Base-by-base conservation (phyloP, 2,329 filamentous ascomycete genomes). In the Pseudopithomyces chartarum region DNA sequence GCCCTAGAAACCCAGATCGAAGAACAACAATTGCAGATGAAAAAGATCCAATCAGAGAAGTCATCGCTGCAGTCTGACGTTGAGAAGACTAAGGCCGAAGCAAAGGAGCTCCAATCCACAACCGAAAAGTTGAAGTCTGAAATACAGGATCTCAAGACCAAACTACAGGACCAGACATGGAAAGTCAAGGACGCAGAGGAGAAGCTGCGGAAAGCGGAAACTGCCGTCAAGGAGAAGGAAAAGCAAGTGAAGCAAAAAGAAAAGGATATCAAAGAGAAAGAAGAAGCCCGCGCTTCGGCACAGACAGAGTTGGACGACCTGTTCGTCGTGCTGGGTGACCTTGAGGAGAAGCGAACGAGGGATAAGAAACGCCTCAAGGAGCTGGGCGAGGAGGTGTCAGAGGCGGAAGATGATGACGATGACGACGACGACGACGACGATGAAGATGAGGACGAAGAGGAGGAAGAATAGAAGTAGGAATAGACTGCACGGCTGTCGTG, bases 321-420 rank as follows among this genome's bases (percentile, higher is more conserved):
- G 59, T 77, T 84, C 55, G 79, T 82, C 48, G 68, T 80, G 3
- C 74, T 81, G 29, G 75, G 78, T 3, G 80, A 82, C 56, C 69
- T 82, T 22, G 78, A 82, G 66, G 76, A 79, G 56, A 80, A 81
- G 72, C 57, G 74, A 58, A 60, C 61, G 8, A 71, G 65, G 33
- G 77, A 79, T 48, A 75, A 77, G 73, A 78, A 80, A 74, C 77
- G 79, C 42, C 75, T 81, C 49, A 80, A 81, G 50, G 78, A 79
- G 57, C 68, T 80, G 2, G 73, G 76, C 22, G 64, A 82, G 48
- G 75, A 80, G 38, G 70, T 82, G 1, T 76, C 74, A 2, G 76
- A 79, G 55, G 71, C 53, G 2, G 76, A 77, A 22, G 75, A 76
- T 36, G 76, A 77, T 0, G 75, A 76, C 0, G 75, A 77, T 1